phyloP scores from a whole-genome alignment of 768 basidiomycete genomes.

The Leccinellum luteum region DNA sequence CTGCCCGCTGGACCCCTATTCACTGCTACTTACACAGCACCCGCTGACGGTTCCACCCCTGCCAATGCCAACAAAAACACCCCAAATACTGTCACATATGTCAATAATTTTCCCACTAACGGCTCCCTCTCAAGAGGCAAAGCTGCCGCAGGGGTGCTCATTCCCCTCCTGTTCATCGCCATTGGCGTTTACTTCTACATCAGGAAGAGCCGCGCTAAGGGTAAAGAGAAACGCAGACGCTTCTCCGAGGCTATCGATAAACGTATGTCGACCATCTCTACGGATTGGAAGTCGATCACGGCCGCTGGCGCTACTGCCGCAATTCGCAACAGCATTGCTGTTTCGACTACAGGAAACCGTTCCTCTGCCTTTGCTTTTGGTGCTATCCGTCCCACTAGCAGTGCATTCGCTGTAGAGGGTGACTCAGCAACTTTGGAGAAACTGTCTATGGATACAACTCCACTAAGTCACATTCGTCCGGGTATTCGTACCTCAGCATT shows the following conservation, averaged over 20 bases:
- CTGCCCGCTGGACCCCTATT: conserved; percentile 70
- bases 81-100: conserved; percentile 37
- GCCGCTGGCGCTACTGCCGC: conserved; percentile 69
- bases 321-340: conserved; percentile 65
- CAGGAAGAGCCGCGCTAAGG: conserved; percentile 48
- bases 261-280: conserved; percentile 79
- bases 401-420: conserved; percentile 44
- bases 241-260: conserved; percentile 72
- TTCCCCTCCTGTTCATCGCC: conserved; percentile 59
- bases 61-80: conserved; percentile 40
- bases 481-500: conserved; percentile 52
- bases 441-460: conserved; percentile 37
- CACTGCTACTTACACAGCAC: conserved; percentile 54
- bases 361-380: conserved; percentile 57
- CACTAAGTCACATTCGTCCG: conserved; percentile 49
- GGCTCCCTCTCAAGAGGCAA: conserved; percentile 46
- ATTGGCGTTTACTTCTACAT: conserved; percentile 48
- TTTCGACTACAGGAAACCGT: conserved; percentile 35
- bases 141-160: conserved; percentile 61
- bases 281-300: conserved; percentile 75
- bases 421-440: conserved; percentile 34
- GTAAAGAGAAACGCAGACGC: conserved; percentile 49
- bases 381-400: conserved; percentile 47
- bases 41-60: conserved; percentile 38
- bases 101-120: conserved; percentile 37